phyloP scores from a whole-genome alignment of 345 rosid genomes.

The Citrus unshiu region DNA sequence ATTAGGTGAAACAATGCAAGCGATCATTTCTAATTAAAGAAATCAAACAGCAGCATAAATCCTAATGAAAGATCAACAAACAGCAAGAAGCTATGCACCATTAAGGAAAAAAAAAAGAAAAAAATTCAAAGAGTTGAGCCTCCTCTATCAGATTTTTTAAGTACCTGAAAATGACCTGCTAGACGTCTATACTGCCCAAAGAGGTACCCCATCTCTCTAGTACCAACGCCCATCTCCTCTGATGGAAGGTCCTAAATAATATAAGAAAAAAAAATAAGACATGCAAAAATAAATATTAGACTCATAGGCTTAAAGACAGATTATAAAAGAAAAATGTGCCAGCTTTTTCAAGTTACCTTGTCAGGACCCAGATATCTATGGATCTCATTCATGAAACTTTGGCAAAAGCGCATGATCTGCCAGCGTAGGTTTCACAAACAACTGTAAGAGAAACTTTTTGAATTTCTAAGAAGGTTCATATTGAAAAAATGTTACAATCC shows the following conservation, averaged over 20 bases:
- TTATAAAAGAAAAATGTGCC: not conserved
- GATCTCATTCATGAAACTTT: conserved; percentile 96
- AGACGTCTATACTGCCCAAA: conserved; percentile 94
- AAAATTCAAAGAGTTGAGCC: not conserved
- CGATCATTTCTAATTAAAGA: not conserved
- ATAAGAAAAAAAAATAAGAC: conserved; percentile 9
- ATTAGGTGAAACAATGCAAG: not conserved
- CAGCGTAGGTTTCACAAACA: conserved; percentile 29
- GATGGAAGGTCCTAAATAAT: conserved; percentile 81
- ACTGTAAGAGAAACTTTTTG: conserved; percentile 25
- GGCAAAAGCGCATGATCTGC: conserved; percentile 99
- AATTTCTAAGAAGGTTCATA: conserved; percentile 22
- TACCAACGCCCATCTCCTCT: conserved; percentile 98
- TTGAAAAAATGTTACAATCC: not conserved
- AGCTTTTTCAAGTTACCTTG: conserved; percentile 48
- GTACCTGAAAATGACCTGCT: conserved; percentile 97
- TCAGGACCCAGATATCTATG: conserved; percentile 89
- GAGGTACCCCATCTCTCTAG: conserved; percentile 97
- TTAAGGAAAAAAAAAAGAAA: not conserved
- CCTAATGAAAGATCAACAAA: not conserved
- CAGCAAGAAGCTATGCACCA: not conserved
- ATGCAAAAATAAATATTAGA: not conserved
- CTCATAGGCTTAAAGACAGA: conserved; percentile 7
- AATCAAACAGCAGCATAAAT: conserved; percentile 1
- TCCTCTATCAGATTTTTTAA: conserved; percentile 12